Percentiles rank a stretch among this genome's conserved stretches.
Conservation (phyloP, 1,284 basidiomycete genomes). For the Veloporphyrellus conicus region DNA sequence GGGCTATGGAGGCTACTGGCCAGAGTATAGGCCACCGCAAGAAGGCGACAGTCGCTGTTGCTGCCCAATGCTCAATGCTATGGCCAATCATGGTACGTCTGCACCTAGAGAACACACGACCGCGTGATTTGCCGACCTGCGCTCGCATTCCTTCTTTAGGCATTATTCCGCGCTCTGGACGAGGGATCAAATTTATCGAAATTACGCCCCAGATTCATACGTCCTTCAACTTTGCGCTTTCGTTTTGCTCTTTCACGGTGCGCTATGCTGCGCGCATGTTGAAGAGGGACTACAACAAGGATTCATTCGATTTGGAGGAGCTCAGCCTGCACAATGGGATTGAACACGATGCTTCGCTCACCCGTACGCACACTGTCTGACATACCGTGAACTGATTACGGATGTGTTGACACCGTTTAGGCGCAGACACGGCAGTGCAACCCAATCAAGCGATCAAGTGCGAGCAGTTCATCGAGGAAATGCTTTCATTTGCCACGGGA, state of each 20-base stretch:
- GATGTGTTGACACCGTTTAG: constrained; percentile 33
- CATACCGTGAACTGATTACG: neutral
- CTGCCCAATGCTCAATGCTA: constrained; percentile 68
- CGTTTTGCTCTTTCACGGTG: constrained; percentile 62
- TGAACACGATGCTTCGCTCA: constrained; percentile 72
- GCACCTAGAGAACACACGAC: neutral
- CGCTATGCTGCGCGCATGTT: constrained; percentile 56
- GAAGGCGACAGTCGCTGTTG: constrained; percentile 63
- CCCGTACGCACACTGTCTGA: constrained; percentile 44
- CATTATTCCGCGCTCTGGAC: constrained; percentile 62
- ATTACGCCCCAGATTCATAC: constrained; percentile 45
- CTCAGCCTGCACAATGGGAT: constrained; percentile 71
- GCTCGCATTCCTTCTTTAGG: constrained; percentile 38
- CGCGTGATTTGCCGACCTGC: neutral
- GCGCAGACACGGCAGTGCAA: constrained; percentile 50
- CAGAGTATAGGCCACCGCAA: constrained; percentile 53
- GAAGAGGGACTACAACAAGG: constrained; percentile 50
- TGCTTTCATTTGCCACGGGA: constrained; percentile 59
- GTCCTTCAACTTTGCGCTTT: constrained; percentile 66
- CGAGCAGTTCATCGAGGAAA: constrained; percentile 48
- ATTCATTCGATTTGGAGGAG: constrained; percentile 60
- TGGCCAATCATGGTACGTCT: constrained; percentile 68
- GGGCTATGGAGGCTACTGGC: constrained; percentile 67
- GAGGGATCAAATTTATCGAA: constrained; percentile 62
- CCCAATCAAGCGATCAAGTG: constrained; percentile 52